Base-by-base conservation (phyloP, 345 rosid genomes). In the Leavenworthia alabamica region DNA sequence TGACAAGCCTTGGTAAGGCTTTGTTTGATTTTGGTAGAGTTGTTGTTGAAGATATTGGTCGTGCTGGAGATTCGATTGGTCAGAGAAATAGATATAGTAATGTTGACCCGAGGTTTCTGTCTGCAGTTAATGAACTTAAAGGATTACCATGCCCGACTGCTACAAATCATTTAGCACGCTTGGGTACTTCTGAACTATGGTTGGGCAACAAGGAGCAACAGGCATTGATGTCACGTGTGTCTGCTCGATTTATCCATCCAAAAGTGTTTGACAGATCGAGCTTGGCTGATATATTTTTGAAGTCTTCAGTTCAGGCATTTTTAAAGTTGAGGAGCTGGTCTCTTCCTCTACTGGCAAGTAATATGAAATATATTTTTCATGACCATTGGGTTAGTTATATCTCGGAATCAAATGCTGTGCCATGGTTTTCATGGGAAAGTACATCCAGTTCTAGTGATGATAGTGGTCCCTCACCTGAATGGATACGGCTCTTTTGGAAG, bases 351-450 rank as follows among this genome's bases (percentile, higher is more conserved):
- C 75, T 90, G 66, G 88, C 94, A 60, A 45, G 71, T 73, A 87
- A 86, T 60, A 88, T 90, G 96, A 79, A 74, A 57, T 77, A 67
- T 53, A 80, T 90, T 61, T 88, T 90, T 76, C 83, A 86, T 63
- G 83, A 74, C 9, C 80, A 75, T 52, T 90, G 97, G 97, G 85
- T 86, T 68, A 82, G 73, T 73, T 85, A 73, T 80, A 85, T 90
- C 28, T 77, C 76, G 75, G 84, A 62, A 33, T 76, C 83, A 59
- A 79, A 77, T 58, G 51, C 67, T 78, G 77, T 82, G 72, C 96
- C 97, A 28, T 86, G 97, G 97, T 88, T 90, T 75, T 90, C 96
- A 17, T 90, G 97, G 96, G 83, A 79, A 70, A 77, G 66, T 72
- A 70, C 75, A 37, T 75, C 88, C 53, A 76, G 63, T 70, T 75